Evolutionary conservation across 257 asterid species (phyloP), one percentile per base, ranked within the genome.

Genomic region (Salvia miltiorrhiza): DNA sequence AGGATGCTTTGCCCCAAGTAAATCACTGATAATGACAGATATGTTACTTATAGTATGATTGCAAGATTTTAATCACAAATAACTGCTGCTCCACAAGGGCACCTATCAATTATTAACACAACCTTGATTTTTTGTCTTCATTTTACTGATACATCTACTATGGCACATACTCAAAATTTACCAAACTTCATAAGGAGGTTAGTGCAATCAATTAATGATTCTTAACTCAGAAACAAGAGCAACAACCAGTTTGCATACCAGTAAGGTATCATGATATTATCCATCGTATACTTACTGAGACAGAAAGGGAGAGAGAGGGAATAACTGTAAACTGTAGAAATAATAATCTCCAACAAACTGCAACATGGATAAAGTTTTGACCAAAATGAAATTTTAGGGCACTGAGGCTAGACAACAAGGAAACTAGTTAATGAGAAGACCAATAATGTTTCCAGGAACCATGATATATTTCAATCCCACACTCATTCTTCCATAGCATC

Each of bases 401-500:
- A 54, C 43, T 14, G 23, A 26, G 48, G 39, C 55, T 37, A 49
- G 37, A 60, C 11, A 55, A 24, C 9, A 70, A 44, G 28, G 65
- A 56, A 67, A 74, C 59, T 39, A 67, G 78, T 76, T 63, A 41
- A 70, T 43, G 67, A 62, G 32, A 63, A 61, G 48, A 63, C 65
- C 17, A 55, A 39, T 43, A 80, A 47, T 69, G 65, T 53, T 74
- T 44, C 66, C 39, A 57, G 33, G 50, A 67, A 66, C 67, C 37
- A 49, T 39, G 19, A 55, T 13, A 47, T 37, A 37, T 55, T 61
- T 21, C 57, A 71, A 50, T 58, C 43, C 45, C 9, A 53, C 48
- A 43, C 77, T 88, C 79, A 86, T 52, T 88, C 97, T 79, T 93
- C 97, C 97, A 90, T 93, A 26, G 81, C 93, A 37, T 90, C 97